Evolutionary conservation across 108 stramenopile species (phyloP).

Genomic region (Mediolabrus comicus): DNA sequence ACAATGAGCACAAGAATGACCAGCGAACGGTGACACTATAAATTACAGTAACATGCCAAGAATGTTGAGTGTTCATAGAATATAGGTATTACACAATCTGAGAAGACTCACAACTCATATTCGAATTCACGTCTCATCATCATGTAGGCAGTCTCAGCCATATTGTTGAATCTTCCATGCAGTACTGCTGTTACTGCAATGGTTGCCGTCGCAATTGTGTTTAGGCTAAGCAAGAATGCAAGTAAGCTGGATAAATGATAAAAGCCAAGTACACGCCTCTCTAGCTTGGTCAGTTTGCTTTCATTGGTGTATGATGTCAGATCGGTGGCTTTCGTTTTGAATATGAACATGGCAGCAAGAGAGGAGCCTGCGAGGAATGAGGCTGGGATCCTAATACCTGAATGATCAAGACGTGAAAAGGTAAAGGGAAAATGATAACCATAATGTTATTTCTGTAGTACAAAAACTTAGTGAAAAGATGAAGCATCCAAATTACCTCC

Average conservation of each 20-base stretch:
- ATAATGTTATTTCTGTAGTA: no score
- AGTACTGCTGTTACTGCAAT: conserved; percentile 8
- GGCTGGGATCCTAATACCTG: conserved; percentile 24
- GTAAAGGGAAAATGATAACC: no score
- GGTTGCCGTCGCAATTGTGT: conserved; percentile 12
- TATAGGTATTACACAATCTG: neutral
- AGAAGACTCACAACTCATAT: conserved; percentile 15
- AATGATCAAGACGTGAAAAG: no score
- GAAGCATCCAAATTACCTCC: no score
- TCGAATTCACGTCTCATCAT: conserved; percentile 29
- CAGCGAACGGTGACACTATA: conserved; percentile 11
- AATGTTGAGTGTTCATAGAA: no score
- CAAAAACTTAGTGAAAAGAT: no score
- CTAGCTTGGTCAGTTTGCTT: neutral
- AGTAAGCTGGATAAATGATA: conserved; percentile 18
- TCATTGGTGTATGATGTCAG: no score
- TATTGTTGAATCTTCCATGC: conserved; percentile 19
- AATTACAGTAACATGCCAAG: neutral
- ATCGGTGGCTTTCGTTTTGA: conserved; percentile 5
- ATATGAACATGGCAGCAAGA: conserved; percentile 24
- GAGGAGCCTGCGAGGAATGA: conserved; percentile 26
- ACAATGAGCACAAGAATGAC: conserved; percentile 13
- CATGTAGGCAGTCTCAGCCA: conserved; percentile 26
- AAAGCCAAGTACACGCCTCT: conserved; percentile 23
- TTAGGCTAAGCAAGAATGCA: conserved; percentile 16